These are phyloP conservation scores for Cicer judaicum DNA, from an alignment of 306 rosid genomes.

Conservation along the genomic window DNA sequence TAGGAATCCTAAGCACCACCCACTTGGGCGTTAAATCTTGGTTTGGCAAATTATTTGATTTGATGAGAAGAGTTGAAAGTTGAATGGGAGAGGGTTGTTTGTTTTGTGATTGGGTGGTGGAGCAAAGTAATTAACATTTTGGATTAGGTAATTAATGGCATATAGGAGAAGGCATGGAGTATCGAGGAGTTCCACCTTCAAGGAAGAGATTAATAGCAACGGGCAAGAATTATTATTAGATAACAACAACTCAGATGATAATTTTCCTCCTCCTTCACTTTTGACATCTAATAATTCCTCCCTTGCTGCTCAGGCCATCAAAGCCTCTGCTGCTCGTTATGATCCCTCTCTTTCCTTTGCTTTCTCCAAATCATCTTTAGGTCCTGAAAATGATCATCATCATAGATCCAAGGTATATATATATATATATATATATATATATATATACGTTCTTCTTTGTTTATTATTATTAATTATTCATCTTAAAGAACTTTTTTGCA, in stretches of 20 bases:
- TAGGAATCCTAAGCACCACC: conserved; percentile 43
- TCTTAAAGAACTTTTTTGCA: background rate
- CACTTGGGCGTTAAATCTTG: conserved; percentile 37
- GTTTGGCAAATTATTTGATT: background rate
- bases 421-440: too few species aligned
- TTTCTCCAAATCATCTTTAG: conserved; percentile 15
- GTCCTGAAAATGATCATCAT: conserved; percentile 50
- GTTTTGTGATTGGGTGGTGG: conserved; percentile 22
- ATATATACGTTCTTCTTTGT: background rate
- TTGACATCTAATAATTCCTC: conserved; percentile 50
- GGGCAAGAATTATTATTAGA: conserved; percentile 1
- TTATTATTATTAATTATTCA: background rate
- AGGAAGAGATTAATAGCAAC: conserved; percentile 58
- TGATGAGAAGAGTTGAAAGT: conserved; percentile 23
- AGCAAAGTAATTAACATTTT: background rate
- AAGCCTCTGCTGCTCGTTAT: conserved; percentile 64
- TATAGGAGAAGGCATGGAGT: conserved; percentile 83
- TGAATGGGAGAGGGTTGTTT: conserved; percentile 22
- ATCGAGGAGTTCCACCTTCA: conserved; percentile 72
- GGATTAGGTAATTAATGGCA: conserved; percentile 55
- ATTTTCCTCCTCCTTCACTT: conserved; percentile 7
- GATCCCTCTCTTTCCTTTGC: conserved; percentile 59
- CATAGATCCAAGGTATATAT: conserved; percentile 58
- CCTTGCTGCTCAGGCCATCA: conserved; percentile 85
- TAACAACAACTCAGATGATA: background rate